Evolutionary conservation across 2,329 filamentous ascomycete genomes (phyloP).

Genomic region (Fusarium piperis): DNA sequence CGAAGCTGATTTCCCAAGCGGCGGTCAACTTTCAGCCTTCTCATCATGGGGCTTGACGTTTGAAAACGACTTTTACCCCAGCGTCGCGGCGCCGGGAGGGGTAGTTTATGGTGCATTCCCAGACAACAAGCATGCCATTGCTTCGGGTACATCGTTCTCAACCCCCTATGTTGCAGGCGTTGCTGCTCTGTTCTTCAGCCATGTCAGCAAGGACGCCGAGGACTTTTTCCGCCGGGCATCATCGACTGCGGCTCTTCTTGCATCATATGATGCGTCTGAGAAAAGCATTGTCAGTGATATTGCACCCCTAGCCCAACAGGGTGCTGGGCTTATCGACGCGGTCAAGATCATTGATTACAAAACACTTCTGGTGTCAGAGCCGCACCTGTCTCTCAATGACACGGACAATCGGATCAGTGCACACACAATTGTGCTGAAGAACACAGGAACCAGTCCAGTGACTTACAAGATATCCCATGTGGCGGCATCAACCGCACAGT

Average conservation of each 20-base stretch:
- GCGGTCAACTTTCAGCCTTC: slow-evolving; percentile 26
- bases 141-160: slow-evolving; percentile 33
- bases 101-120: not conserved
- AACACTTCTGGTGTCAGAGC: not conserved
- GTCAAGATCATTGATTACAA: not conserved
- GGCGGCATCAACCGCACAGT: slow-evolving; percentile 9
- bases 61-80: slow-evolving; percentile 33
- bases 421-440: not conserved
- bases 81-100: slow-evolving; percentile 27
- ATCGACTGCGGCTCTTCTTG: not conserved
- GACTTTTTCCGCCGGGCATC: not conserved
- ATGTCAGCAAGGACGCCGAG: not conserved
- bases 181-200: slow-evolving; percentile 32
- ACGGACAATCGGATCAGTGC: not conserved
- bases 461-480: slow-evolving; percentile 11
- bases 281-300: not conserved
- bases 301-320: not conserved
- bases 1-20: not conserved
- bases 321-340: not conserved
- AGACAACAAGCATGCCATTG: slow-evolving; percentile 20
- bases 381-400: not conserved
- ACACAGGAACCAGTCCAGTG: too few relatives aligned
- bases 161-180: slow-evolving; percentile 35
- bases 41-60: slow-evolving; percentile 36
- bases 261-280: not conserved